Percentiles rank a stretch among this genome's conserved stretches.
Evolutionary conservation across 768 basidiomycete species (phyloP).

Genomic region (Mycena alexandri): DNA sequence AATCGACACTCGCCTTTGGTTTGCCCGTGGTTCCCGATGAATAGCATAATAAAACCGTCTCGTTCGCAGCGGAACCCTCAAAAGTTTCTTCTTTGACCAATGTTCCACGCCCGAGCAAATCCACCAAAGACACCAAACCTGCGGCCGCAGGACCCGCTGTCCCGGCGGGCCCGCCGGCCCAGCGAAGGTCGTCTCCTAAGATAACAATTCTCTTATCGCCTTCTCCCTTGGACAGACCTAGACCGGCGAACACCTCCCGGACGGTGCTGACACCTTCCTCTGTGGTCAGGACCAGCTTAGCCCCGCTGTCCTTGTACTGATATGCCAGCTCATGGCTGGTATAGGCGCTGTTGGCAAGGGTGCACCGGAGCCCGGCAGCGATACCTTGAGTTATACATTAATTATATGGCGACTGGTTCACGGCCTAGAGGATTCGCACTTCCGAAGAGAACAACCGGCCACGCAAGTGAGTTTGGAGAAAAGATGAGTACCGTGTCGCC

Average conservation of each 20-base stretch:
- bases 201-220: conserved; percentile 31
- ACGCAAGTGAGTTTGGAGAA: conserved; percentile 67
- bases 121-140: conserved; percentile 21
- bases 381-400: conserved; percentile 41
- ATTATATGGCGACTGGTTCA: background rate
- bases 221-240: conserved; percentile 32
- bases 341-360: conserved; percentile 69
- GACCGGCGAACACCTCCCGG: conserved; percentile 38
- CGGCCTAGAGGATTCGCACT: conserved; percentile 20
- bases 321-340: conserved; percentile 65
- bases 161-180: conserved; percentile 32
- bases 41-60: conserved; percentile 45
- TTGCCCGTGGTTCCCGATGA: conserved; percentile 71
- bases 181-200: conserved; percentile 18
- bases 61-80: conserved; percentile 40
- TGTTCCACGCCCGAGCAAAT: conserved; percentile 34
- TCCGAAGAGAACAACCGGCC: conserved; percentile 61
- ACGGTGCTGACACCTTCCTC: conserved; percentile 50
- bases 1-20: conserved; percentile 59
- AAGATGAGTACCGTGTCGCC: conserved; percentile 66
- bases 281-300: conserved; percentile 63
- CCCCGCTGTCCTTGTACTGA: conserved; percentile 66
- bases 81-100: conserved; percentile 42
- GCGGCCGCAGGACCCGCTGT: background rate
- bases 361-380: conserved; percentile 66